Percentiles rank a stretch among this genome's conserved stretches.
These are phyloP conservation scores for Gracilaria domingensis DNA, from an alignment of 23 red algal genomes.

Conservation along the genomic window DNA sequence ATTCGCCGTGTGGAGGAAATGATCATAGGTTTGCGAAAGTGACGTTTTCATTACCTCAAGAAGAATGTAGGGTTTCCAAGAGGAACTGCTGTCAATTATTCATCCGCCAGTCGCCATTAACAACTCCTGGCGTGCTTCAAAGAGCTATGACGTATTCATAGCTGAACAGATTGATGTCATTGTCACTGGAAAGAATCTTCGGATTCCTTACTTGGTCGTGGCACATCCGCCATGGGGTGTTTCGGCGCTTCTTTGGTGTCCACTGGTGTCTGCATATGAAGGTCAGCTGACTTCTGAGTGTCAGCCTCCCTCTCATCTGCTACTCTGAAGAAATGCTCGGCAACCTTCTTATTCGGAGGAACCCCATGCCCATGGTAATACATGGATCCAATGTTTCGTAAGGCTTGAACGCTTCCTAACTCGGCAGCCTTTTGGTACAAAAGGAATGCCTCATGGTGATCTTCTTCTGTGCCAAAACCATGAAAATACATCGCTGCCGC, in stretches of 20 bases:
- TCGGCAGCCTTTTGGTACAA: conserved; percentile 73
- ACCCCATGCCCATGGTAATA: conserved; percentile 71
- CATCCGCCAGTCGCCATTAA: background rate
- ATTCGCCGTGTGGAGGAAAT: too few relatives aligned
- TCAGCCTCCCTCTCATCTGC: conserved; percentile 54
- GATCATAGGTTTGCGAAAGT: too few relatives aligned
- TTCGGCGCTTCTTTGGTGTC: conserved; percentile 45
- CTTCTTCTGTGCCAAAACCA: conserved; percentile 58
- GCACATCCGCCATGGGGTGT: conserved; percentile 64
- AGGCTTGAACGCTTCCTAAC: conserved; percentile 51
- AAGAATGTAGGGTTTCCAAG: background rate
- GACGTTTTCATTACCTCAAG: background rate
- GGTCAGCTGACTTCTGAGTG: background rate
- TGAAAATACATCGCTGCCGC: conserved; percentile 83
- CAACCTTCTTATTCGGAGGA: conserved; percentile 64
- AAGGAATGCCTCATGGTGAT: conserved; percentile 70
- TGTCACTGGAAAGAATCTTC: background rate
- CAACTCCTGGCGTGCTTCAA: background rate
- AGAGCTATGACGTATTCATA: background rate
- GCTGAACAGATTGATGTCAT: background rate
- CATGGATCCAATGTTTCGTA: conserved; percentile 78
- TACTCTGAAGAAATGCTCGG: conserved; percentile 53
- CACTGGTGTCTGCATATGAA: conserved; percentile 24
- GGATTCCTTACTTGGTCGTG: conserved; percentile 24
- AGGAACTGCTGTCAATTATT: background rate